These are phyloP conservation scores for Gossypium arboreum DNA, from an alignment of 345 rosid genomes.

Conservation along the genomic window DNA sequence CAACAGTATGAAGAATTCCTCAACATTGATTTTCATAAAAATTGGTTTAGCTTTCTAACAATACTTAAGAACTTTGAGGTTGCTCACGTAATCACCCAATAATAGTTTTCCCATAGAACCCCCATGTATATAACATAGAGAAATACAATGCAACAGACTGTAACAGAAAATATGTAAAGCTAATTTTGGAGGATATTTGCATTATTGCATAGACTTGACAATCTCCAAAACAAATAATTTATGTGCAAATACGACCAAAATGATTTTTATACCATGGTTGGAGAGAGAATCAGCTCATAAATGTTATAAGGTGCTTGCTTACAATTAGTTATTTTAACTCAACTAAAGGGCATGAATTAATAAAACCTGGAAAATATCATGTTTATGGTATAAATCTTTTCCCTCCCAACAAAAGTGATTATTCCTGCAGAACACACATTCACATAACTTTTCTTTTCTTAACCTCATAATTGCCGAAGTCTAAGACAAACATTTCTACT, in stretches of 20 bases:
- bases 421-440: background rate
- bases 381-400: background rate
- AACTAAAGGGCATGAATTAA: background rate
- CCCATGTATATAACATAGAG: constrained; percentile 1
- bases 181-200: background rate
- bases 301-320: constrained; percentile 2
- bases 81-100: background rate
- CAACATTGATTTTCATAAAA: background rate
- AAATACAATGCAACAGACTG: background rate
- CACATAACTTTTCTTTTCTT: background rate
- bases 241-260: background rate
- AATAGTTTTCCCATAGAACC: background rate
- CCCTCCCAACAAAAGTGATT: background rate
- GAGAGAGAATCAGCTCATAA: background rate
- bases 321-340: background rate
- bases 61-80: background rate
- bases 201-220: background rate
- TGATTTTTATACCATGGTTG: background rate
- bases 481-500: background rate
- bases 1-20: background rate
- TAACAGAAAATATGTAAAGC: background rate
- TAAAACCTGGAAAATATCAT: background rate
- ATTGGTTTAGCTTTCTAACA: background rate
- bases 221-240: background rate
- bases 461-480: background rate